Conservation (phyloP, 2,329 filamentous ascomycete species). For the Tolypocladium paradoxum region DNA sequence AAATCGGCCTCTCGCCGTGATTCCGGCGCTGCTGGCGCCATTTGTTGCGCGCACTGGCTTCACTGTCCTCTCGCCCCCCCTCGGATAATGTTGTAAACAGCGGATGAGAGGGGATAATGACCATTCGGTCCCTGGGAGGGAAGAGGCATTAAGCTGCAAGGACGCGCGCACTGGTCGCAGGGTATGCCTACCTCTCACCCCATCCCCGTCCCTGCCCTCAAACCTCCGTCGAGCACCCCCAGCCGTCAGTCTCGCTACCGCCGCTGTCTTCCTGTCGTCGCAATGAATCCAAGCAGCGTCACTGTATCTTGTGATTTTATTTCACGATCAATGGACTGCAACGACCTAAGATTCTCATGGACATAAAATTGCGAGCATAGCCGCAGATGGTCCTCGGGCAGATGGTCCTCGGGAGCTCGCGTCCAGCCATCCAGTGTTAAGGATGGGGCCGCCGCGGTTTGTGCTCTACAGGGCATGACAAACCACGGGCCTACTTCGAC, state of each 20-base stretch:
- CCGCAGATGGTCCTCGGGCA: neutral
- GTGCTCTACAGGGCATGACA: neutral
- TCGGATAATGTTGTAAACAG: constrained; percentile 23
- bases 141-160: constrained; percentile 14
- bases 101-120: constrained; percentile 13
- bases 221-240: neutral
- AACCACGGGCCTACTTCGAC: constrained; percentile 1
- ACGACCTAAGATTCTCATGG: neutral
- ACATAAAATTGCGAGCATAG: constrained; percentile 2
- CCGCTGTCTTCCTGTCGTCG: constrained; percentile 3
- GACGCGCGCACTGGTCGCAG: constrained; percentile 15
- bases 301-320: constrained; percentile 5
- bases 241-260: neutral
- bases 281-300: constrained; percentile 7
- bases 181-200: constrained; percentile 19
- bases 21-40: neutral
- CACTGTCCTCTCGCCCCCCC: constrained; percentile 11
- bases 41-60: constrained; percentile 4
- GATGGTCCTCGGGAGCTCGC: neutral
- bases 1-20: constrained; percentile 5
- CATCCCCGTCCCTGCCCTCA: constrained; percentile 11
- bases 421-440: neutral
- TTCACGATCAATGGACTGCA: constrained; percentile 4
- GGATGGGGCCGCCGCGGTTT: neutral
- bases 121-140: constrained; percentile 6